These are phyloP conservation scores for Aspergillus brasiliensis DNA, from an alignment of 2,329 filamentous ascomycete genomes.

Conservation along the genomic window DNA sequence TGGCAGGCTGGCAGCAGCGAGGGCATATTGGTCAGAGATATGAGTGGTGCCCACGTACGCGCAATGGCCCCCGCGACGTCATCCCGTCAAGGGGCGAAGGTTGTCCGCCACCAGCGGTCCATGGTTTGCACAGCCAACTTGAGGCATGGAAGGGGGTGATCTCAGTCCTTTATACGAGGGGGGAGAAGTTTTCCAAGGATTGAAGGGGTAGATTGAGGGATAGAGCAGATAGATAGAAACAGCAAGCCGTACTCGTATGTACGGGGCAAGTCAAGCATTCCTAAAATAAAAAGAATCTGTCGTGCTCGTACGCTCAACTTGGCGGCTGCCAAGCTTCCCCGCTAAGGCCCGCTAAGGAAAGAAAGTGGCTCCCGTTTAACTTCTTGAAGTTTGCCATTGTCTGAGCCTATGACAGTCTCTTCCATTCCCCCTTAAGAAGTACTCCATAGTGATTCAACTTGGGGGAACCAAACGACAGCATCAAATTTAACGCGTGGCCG, in stretches of 20 bases:
- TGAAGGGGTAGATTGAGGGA: no score
- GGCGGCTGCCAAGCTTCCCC: slow-evolving; percentile 19
- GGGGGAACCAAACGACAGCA: not conserved
- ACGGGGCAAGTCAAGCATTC: not conserved
- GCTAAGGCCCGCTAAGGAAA: slow-evolving; percentile 10
- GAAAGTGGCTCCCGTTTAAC: slow-evolving; percentile 5
- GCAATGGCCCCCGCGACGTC: not conserved
- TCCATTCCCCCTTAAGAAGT: not conserved
- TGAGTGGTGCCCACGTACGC: not conserved
- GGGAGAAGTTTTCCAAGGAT: no score
- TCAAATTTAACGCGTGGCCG: slow-evolving; percentile 15
- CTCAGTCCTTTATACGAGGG: not conserved
- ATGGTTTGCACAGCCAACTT: slow-evolving; percentile 1
- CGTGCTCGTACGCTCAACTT: not conserved
- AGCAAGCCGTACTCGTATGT: no score
- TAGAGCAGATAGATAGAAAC: no score
- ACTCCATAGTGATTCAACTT: no score
- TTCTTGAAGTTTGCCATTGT: slow-evolving; percentile 5
- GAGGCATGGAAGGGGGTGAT: not conserved
- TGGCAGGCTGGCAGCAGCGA: not conserved
- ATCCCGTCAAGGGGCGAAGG: not conserved
- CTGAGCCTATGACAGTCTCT: slow-evolving; percentile 2
- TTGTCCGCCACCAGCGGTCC: slow-evolving; percentile 5
- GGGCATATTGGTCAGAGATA: not conserved
- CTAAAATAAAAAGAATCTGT: no score